Base-by-base conservation (phyloP, 176 grass and related monocot genomes). In the Saccharum officinarum region DNA sequence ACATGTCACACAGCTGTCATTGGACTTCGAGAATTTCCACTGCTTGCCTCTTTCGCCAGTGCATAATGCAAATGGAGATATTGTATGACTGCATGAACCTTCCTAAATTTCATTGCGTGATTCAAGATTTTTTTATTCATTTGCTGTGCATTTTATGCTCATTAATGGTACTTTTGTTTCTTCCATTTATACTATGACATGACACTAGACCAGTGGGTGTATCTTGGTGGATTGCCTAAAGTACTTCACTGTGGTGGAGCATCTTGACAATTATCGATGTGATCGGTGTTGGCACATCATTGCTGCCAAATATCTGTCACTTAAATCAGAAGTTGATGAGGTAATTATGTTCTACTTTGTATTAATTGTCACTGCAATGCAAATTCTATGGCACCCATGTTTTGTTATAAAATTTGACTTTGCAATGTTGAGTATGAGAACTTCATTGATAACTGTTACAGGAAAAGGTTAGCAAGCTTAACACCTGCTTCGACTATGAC, bases 1-100 rank as follows among this genome's bases (percentile, higher is more conserved):
- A 50, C 86, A 11, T 77, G 71, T 75, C 73, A 10, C 86, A 81
- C 93, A 98, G 93, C 65, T 98, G 59, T 95, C 91, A 20, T 57
- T 94, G 83, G 93, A 94, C 84, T 92, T 94, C 23, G 90, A 98
- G 75, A 92, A 95, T 86, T 98, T 98, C 26, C 86, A 86, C 55
- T 94, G 91, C 70, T 90, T 98, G 71, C 86, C 90, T 69, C 86
- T 95, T 76, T 90, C 91, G 33, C 93, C 97, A 79, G 90, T 88
- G 50, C 86, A 87, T 77, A 80, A 89, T 74, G 80, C 67, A 87
- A 88, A 86, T 91, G 88, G 75, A 86, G 90, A 96, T 94, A 98
- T 92, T 78, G 97, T 98, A 98, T 82, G 93, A 89, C 45, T 54
- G 80, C 73, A n/a, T 80, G 79, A 78, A 84, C 57, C 82, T 81